phyloP scores from a whole-genome alignment of 495 filamentous ascomycete genomes.

The Cairneyella variabilis region DNA sequence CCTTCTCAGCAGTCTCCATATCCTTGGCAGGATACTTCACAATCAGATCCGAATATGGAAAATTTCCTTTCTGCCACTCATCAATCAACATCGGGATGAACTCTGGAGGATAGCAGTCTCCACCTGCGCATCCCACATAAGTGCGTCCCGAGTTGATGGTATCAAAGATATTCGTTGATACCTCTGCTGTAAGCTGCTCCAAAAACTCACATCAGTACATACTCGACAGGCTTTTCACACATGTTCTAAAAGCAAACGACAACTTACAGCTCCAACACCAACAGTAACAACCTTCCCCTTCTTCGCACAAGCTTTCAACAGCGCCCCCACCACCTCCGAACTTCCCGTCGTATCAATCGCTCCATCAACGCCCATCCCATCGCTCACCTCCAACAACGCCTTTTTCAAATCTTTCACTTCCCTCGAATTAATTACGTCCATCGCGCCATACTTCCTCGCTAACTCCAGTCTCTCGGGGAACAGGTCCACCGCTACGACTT shows the following conservation, averaged over 20 bases:
- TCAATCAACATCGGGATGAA: conserved; percentile 18
- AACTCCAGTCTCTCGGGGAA: conserved; percentile 36
- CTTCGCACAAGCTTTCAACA: conserved; percentile 11
- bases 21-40: conserved; percentile 9
- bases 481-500: conserved; percentile 42
- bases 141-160: conserved; percentile 11
- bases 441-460: conserved; percentile 40
- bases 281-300: conserved; percentile 15
- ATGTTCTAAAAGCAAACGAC: too few species aligned
- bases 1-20: conserved; percentile 10
- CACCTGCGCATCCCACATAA: conserved; percentile 16
- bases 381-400: background rate
- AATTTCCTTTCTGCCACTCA: conserved; percentile 13
- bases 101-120: conserved; percentile 21
- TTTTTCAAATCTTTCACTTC: background rate
- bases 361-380: conserved; percentile 7
- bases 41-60: conserved; percentile 21
- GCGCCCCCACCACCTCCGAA: conserved; percentile 1
- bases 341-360: conserved; percentile 19
- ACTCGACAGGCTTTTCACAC: too few species aligned
- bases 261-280: conserved; percentile 10
- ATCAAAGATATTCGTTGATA: conserved; percentile 10
- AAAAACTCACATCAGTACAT: background rate
- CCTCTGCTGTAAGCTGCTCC: conserved; percentile 9
- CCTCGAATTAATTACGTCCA: conserved; percentile 33